phyloP scores from a whole-genome alignment of 2,329 filamentous ascomycete genomes.

The Colletotrichum aenigma region DNA sequence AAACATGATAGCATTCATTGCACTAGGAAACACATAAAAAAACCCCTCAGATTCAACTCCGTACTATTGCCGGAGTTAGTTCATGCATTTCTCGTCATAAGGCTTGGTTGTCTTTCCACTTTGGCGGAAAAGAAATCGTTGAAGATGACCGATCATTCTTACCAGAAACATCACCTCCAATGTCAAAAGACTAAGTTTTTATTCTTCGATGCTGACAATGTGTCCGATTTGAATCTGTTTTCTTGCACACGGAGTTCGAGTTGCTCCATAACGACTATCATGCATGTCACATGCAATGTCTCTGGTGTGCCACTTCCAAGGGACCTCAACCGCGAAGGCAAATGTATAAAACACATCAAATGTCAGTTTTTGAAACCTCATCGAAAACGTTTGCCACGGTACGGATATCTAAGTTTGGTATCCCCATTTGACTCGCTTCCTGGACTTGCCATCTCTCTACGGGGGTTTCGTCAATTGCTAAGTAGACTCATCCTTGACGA shows the following conservation, averaged over 20 bases:
- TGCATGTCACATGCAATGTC: neutral
- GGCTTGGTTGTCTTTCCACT: neutral
- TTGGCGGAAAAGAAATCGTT: neutral
- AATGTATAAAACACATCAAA: neutral
- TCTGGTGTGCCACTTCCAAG: neutral
- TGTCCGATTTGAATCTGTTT: neutral
- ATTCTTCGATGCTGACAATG: neutral
- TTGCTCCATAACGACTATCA: neutral
- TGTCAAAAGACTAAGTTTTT: neutral
- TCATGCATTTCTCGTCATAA: neutral
- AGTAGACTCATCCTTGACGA: neutral
- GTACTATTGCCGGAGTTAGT: neutral
- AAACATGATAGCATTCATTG: rapidly evolving
- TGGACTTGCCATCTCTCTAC: rapidly evolving
- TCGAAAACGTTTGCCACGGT: rapidly evolving
- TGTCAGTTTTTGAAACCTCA: rapidly evolving
- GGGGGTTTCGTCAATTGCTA: neutral
- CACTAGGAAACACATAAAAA: rapidly evolving
- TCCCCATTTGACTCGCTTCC: neutral
- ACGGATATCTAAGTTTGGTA: neutral
- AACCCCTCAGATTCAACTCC: neutral
- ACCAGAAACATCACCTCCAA: neutral
- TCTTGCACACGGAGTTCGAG: neutral
- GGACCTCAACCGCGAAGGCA: neutral
- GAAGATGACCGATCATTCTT: rapidly evolving